Evolutionary conservation across 2,329 filamentous ascomycete genomes (phyloP), one percentile per base, ranked within the genome.

Genomic region (Aspergillus tubingensis): DNA sequence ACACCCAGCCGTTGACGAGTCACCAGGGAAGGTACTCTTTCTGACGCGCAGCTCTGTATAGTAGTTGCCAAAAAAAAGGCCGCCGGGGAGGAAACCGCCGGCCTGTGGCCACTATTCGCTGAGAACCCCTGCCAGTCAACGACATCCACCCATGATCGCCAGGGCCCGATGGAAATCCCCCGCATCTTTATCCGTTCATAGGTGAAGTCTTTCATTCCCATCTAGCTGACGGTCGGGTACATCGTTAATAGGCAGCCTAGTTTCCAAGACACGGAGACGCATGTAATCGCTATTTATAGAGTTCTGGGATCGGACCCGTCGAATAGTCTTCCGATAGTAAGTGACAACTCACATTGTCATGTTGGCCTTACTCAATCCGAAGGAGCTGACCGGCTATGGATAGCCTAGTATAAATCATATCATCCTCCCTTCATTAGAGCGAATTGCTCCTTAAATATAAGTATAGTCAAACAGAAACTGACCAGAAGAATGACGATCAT

Each of bases 231-330:
- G 30, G 25, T 51, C 32, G 23, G 39, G 38, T 15, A 36, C 39
- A 36, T 19, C 15, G 11, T 21, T 50, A 52, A 59, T 47, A 39
- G 44, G 51, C 44, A 17, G 44, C 39, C 32, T 27, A 8, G 30
- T 6, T 19, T 47, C 41, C 47, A 59, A 54, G 41, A 47, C 59
- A 47, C 56, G 15, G 8, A 58, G 60, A 39, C 44, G 43, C 58
- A 62, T 61, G 59, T 63, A 47, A 59, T 66, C 61, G 41, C 61
- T 47, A 52, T 54, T 43, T 59, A 17, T 36, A 25, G 43, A 27
- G 15, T n/a, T 15, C 27, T 48, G 15, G 38, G 47, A 50, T 30
- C 25, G 47, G 25, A 50, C 25, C 25, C n/a, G 13, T 30, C 47
- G 23, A 30, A 50, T 5, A 2, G 23, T 23, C 44, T 6, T 49